These are phyloP conservation scores for Metschnikowia drakensbergensis DNA, from an alignment of 805 yeast genomes.

Conservation along the genomic window DNA sequence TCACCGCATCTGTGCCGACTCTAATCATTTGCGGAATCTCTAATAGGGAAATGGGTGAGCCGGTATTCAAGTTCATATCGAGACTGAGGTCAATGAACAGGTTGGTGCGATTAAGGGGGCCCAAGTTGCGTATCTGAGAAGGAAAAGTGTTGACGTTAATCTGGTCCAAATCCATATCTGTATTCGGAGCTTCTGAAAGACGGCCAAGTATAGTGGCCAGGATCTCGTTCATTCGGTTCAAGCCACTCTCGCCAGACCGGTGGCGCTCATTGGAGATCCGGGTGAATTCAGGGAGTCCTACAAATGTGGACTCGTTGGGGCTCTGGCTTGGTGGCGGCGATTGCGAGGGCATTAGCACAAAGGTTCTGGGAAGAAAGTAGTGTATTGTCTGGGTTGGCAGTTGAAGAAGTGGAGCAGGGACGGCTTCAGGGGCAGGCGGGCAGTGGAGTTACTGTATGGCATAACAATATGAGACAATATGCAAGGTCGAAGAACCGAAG, in stretches of 20 bases:
- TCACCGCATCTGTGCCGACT: not conserved
- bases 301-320: not conserved
- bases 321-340: not conserved
- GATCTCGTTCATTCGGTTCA: slow-evolving; percentile 8
- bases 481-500: not conserved
- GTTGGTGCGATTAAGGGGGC: slow-evolving; percentile 1
- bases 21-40: not conserved
- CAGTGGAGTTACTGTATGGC: not conserved
- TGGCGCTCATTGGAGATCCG: slow-evolving; percentile 3
- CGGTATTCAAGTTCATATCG: slow-evolving; percentile 6
- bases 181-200: not conserved
- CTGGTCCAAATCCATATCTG: not conserved
- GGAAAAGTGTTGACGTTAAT: slow-evolving; percentile 1
- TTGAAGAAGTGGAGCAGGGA: not conserved
- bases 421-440: not conserved
- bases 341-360: not conserved
- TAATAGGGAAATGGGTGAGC: not conserved
- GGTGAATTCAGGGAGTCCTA: not conserved
- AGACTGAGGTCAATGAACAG: slow-evolving; percentile 7
- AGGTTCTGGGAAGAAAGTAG: not conserved
- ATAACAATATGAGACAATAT: slow-evolving; percentile 4
- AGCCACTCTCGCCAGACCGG: not conserved
- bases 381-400: not conserved
- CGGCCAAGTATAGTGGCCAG: slow-evolving; percentile 8
- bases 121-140: slow-evolving; percentile 8